phyloP scores from a whole-genome alignment of 202 grass and related monocot species.

The Musa balbisiana region DNA sequence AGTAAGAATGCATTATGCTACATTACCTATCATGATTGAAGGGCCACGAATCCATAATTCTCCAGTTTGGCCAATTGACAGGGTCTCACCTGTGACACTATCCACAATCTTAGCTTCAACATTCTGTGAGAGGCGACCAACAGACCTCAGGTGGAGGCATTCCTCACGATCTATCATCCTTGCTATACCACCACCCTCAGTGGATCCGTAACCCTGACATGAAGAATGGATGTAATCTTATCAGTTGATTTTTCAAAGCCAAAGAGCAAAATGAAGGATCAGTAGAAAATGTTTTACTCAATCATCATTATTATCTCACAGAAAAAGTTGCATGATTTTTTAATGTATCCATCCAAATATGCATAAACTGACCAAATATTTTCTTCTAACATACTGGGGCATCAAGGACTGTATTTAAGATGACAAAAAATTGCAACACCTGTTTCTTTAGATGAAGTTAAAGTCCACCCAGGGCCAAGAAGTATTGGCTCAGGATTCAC shows the following conservation, averaged over 20 bases:
- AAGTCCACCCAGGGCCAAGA: no score
- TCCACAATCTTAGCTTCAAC: slow-evolving; percentile 55
- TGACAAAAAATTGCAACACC: no score
- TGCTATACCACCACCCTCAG: slow-evolving; percentile 48
- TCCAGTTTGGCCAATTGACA: slow-evolving; percentile 40
- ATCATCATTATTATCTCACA: no score
- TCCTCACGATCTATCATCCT: slow-evolving; percentile 43
- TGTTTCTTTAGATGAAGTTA: no score
- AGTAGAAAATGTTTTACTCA: no score
- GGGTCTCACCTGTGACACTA: slow-evolving; percentile 20
- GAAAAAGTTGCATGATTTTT: no score
- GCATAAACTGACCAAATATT: background rate
- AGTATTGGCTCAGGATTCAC: no score
- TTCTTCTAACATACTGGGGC: background rate
- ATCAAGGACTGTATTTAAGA: background rate
- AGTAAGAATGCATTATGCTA: no score
- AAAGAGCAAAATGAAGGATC: no score
- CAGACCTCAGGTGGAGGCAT: slow-evolving; percentile 36
- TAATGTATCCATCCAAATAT: background rate
- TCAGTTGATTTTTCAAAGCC: no score
- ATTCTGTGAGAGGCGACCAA: slow-evolving; percentile 32
- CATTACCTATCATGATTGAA: slow-evolving; percentile 52
- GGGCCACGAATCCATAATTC: slow-evolving; percentile 56
- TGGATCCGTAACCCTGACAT: slow-evolving; percentile 55
- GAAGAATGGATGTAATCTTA: no score